Percentiles rank a stretch among this genome's conserved stretches.
These are phyloP conservation scores for Kuraishia molischiana DNA, from an alignment of 805 yeast genomes.

Conservation along the genomic window DNA sequence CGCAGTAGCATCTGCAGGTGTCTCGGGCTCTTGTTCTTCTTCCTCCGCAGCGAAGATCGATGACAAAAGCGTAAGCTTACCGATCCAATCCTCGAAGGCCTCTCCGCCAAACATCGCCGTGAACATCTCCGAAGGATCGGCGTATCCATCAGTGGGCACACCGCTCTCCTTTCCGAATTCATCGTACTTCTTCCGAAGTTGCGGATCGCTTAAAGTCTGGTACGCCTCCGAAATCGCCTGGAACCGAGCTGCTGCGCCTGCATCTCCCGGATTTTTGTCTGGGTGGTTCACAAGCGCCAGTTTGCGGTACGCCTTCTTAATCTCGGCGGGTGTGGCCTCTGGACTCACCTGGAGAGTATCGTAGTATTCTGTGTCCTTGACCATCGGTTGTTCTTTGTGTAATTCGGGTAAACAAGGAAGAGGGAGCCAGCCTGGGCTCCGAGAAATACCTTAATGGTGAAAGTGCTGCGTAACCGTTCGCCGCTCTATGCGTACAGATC, in stretches of 20 bases:
- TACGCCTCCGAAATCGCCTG: conserved; percentile 70
- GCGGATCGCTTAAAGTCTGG: conserved; percentile 69
- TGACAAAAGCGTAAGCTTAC: conserved; percentile 61
- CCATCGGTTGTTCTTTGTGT: no score
- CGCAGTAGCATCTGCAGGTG: neutral
- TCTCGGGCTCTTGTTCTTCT: conserved; percentile 15
- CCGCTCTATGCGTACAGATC: no score
- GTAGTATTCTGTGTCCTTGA: conserved; percentile 78
- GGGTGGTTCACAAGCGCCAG: conserved; percentile 89
- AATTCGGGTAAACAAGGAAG: no score
- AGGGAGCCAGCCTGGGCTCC: no score
- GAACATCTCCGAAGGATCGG: conserved; percentile 83
- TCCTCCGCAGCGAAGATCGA: conserved; percentile 51
- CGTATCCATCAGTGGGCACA: conserved; percentile 60
- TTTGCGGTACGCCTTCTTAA: conserved; percentile 89
- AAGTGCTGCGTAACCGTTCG: no score
- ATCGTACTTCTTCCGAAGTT: conserved; percentile 66
- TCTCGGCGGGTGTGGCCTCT: conserved; percentile 68
- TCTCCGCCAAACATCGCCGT: conserved; percentile 80
- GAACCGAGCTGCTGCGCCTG: conserved; percentile 78
- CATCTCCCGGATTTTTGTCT: conserved; percentile 93
- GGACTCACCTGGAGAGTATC: conserved; percentile 63
- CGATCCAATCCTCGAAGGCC: conserved; percentile 69
- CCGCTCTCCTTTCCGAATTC: conserved; percentile 75
- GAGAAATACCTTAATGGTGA: no score